Evolutionary conservation across 768 basidiomycete species (phyloP).

Genomic region (Rhodotorula sphaerocarpa): DNA sequence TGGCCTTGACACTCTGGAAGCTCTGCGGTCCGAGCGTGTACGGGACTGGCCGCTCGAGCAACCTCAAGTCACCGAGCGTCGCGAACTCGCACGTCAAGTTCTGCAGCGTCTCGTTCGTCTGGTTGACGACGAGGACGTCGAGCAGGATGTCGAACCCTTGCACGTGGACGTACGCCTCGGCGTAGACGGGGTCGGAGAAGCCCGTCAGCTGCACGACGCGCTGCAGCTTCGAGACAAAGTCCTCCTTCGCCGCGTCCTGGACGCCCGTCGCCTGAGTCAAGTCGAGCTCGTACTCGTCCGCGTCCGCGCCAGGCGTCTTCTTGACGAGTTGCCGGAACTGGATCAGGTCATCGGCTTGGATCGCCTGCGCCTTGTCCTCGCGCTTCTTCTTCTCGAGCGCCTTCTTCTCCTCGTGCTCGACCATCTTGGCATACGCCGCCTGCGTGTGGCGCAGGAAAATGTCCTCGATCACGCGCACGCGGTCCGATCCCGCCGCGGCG

Average conservation of each 20-base stretch:
- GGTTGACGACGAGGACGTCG: slow-evolving; percentile 93
- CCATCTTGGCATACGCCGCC: slow-evolving; percentile 86
- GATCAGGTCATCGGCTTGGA: slow-evolving; percentile 89
- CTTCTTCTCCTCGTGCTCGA: slow-evolving; percentile 91
- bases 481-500: slow-evolving; percentile 43
- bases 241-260: slow-evolving; percentile 57
- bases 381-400: slow-evolving; percentile 82
- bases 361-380: slow-evolving; percentile 59
- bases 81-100: slow-evolving; percentile 96
- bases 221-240: slow-evolving; percentile 34
- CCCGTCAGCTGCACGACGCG: slow-evolving; percentile 48
- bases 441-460: slow-evolving; percentile 63
- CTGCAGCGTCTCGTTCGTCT: slow-evolving; percentile 85
- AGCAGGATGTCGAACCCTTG: slow-evolving; percentile 94
- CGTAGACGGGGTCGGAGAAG: slow-evolving; percentile 97
- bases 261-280: slow-evolving; percentile 80
- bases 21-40: slow-evolving; percentile 91
- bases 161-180: slow-evolving; percentile 94
- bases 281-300: slow-evolving; percentile 77
- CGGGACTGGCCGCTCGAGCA: slow-evolving; percentile 88
- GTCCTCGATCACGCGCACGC: slow-evolving; percentile 48
- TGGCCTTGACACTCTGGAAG: slow-evolving; percentile 97
- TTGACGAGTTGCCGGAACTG: slow-evolving; percentile 91
- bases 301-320: slow-evolving; percentile 67
- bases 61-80: slow-evolving; percentile 89